Conservation (phyloP, 2,329 filamentous ascomycete genomes). For the Shiraia sp. region DNA sequence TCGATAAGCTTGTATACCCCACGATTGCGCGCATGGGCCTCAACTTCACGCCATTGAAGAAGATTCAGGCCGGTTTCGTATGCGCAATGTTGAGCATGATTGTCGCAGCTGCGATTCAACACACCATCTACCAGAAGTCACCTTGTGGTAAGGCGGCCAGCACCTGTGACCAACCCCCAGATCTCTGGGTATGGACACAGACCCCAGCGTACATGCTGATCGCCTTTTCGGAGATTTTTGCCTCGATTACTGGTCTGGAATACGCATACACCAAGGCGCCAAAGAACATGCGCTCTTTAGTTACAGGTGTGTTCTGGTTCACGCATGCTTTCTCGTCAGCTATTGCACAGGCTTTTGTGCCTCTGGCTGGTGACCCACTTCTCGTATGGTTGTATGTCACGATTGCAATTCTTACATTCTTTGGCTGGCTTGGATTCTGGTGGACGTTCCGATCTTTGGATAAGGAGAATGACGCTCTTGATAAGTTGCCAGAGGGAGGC, state of each 20-base stretch:
- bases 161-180: slow-evolving; percentile 40
- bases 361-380: slow-evolving; percentile 23
- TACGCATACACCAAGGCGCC: slow-evolving; percentile 75
- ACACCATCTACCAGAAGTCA: slow-evolving; percentile 57
- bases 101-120: slow-evolving; percentile 59
- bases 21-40: slow-evolving; percentile 64
- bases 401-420: slow-evolving; percentile 36
- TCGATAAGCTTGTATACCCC: slow-evolving; percentile 69
- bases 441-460: slow-evolving; percentile 34
- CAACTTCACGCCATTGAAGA: slow-evolving; percentile 73
- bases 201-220: slow-evolving; percentile 57
- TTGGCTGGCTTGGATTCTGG: slow-evolving; percentile 34
- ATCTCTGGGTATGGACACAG: slow-evolving; percentile 58
- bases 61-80: slow-evolving; percentile 70
- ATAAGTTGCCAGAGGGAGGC: slow-evolving; percentile 33
- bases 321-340: slow-evolving; percentile 35
- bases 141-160: slow-evolving; percentile 44
- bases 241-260: slow-evolving; percentile 68
- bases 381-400: slow-evolving; percentile 32
- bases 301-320: slow-evolving; percentile 37
- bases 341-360: slow-evolving; percentile 25
- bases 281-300: slow-evolving; percentile 57
- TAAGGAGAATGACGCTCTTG: slow-evolving; percentile 34
- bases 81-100: slow-evolving; percentile 66
- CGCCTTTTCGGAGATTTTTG: slow-evolving; percentile 62